Evolutionary conservation across 495 filamentous ascomycete genomes (phyloP), one percentile per base, ranked within the genome.

Genomic region (Parathielavia appendiculata): DNA sequence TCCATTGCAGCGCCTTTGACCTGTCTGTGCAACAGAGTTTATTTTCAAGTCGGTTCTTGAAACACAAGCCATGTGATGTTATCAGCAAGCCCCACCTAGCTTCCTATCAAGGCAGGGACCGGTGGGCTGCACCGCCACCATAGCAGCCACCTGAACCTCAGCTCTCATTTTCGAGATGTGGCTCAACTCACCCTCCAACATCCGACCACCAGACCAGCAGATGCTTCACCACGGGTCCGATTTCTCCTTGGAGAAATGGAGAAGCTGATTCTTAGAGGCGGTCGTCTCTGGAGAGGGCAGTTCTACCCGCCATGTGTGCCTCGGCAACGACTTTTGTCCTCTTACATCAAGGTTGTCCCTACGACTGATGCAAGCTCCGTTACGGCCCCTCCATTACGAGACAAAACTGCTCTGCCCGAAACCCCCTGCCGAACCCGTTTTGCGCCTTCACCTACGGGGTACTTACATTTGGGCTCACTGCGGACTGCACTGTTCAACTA

Each of bases 401-500:
- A 61, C 11, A 61, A 44, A 22, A 47, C 44, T 22, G 59, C 57
- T 47, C 74, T 83, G 32, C 87, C 88, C 48, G 70, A 78, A 9
- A 67, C 63, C 0, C 91, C 93, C 45, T 91, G 88, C 30, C 81
- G 93, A 57, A 97, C 93, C 23, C 86, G 93, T 46, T 98, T 98
- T 73, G 93, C 93, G 1, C 93, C 93, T 16, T 97, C 92, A 4
- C 93, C 93, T 3, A 98, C 93, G 9, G 93, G 93, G 17, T 89
- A 90, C 70, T 78, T 97, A 17, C 93, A 98, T 73, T 80, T 98
- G 36, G 93, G 93, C 35, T 93, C 90, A 11, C 71, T 98, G 51
- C 79, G 93, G 58, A 98, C 93, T 1, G 95, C 95, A 0, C 70
- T 98, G 19, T 97, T 86, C 78, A 97, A 93, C 68, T 97, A 91